Percentiles rank a stretch among this genome's conserved stretches.
Conservation (phyloP, 768 basidiomycete species). For the Amanita thiersii region DNA sequence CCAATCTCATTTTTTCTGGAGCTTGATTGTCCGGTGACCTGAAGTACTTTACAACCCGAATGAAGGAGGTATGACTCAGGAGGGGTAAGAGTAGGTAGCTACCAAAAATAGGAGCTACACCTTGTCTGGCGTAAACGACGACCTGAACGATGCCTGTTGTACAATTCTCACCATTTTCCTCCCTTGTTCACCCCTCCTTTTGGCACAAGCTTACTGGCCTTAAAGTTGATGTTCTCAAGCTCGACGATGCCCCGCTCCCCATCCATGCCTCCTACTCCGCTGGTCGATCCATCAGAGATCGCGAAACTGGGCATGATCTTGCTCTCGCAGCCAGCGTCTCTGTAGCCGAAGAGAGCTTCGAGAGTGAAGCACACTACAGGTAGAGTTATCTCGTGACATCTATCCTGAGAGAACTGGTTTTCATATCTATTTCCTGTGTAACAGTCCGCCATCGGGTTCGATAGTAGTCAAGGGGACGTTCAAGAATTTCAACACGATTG, state of each 20-base stretch:
- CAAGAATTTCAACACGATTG: slow-evolving; percentile 96
- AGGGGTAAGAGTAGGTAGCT: no score
- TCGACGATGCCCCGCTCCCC: slow-evolving; percentile 65
- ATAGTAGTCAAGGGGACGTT: slow-evolving; percentile 55
- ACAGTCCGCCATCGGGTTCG: slow-evolving; percentile 39
- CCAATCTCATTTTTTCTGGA: no score
- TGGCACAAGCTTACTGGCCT: slow-evolving; percentile 86
- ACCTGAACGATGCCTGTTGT: slow-evolving; percentile 48
- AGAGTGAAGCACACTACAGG: slow-evolving; percentile 34
- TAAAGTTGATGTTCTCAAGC: slow-evolving; percentile 86
- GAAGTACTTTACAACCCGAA: no score
- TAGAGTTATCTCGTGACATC: slow-evolving; percentile 5
- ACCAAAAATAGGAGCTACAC: no score
- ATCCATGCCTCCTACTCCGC: slow-evolving; percentile 62
- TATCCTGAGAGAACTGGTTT: slow-evolving; percentile 6
- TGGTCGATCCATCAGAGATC: slow-evolving; percentile 66
- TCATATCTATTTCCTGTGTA: background rate
- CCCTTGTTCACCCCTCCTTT: slow-evolving; percentile 82
- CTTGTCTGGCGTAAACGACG: no score
- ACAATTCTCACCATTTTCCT: slow-evolving; percentile 85
- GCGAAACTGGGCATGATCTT: slow-evolving; percentile 68
- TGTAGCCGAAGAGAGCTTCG: slow-evolving; percentile 61
- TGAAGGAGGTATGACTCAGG: no score
- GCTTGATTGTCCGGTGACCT: no score
- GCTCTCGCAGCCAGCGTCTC: slow-evolving; percentile 61